phyloP scores from a whole-genome alignment of 225 moss, liverwort and hornwort genomes.

The Antitrichia curtipendula region DNA sequence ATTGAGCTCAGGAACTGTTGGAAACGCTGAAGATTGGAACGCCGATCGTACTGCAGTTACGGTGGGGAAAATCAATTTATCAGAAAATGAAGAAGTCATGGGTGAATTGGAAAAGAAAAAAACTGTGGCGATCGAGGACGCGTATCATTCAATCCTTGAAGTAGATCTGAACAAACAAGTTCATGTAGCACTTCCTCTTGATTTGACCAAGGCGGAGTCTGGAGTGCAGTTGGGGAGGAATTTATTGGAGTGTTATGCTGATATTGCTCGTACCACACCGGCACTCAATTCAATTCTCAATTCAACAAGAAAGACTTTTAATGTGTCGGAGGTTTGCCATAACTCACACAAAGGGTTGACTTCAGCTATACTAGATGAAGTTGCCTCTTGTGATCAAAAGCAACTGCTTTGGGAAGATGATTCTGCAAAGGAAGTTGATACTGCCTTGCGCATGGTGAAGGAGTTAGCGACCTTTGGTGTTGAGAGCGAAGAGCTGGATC shows the following conservation, averaged over 20 bases:
- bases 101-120: neutral
- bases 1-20: neutral
- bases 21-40: neutral
- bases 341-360: neutral
- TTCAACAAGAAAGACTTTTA: neutral
- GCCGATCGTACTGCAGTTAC: neutral
- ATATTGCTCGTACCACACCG: neutral
- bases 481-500: neutral
- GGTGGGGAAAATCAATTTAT: neutral
- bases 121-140: neutral
- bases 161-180: neutral
- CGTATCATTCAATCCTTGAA: neutral
- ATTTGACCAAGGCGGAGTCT: neutral
- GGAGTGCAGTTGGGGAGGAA: neutral
- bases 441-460: neutral
- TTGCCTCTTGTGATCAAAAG: neutral
- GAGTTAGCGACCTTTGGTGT: neutral
- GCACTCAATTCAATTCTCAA: neutral
- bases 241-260: neutral
- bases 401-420: neutral
- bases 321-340: neutral
- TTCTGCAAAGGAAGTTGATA: neutral
- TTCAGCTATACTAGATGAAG: neutral
- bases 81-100: neutral
- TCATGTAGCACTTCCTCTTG: neutral